Evolutionary conservation across 768 basidiomycete species (phyloP).

Genomic region (Russula lepida): DNA sequence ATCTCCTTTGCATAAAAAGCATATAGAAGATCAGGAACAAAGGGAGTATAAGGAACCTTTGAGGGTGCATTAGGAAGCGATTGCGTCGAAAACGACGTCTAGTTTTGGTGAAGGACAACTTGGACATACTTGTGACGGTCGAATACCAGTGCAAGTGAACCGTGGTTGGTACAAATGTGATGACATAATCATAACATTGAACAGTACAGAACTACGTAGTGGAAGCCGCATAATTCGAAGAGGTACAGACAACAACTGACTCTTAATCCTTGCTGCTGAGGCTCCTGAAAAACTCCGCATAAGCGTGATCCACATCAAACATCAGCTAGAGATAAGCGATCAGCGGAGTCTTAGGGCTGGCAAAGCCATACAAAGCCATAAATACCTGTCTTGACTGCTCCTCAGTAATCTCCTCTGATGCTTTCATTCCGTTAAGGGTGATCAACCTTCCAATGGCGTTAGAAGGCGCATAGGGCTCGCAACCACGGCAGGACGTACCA

Average conservation of each 20-base stretch:
- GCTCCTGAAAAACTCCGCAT: conserved; percentile 86
- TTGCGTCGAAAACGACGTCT: not conserved
- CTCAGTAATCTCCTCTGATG: conserved; percentile 90
- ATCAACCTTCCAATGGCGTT: conserved; percentile 61
- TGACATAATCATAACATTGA: conserved; percentile 3
- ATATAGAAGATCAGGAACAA: not conserved
- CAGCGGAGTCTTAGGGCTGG: not conserved
- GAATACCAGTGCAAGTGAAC: not conserved
- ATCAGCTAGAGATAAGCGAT: conserved; percentile 47
- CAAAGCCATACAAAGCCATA: conserved; percentile 7
- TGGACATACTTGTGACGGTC: not conserved
- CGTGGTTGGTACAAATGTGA: not conserved
- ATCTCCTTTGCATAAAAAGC: not conserved
- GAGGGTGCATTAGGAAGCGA: not conserved
- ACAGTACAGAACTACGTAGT: not conserved
- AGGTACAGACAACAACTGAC: not conserved
- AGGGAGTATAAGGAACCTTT: not conserved
- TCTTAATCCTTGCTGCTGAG: conserved; percentile 37
- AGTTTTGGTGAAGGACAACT: not conserved
- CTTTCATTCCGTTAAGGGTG: conserved; percentile 93
- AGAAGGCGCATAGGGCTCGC: not conserved
- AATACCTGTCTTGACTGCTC: conserved; percentile 88
- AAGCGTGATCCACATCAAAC: conserved; percentile 97
- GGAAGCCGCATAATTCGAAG: not conserved
- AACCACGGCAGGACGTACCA: conserved; percentile 48